Base-by-base conservation (phyloP, 495 filamentous ascomycete species). In the Alectoria sarmentosa region DNA sequence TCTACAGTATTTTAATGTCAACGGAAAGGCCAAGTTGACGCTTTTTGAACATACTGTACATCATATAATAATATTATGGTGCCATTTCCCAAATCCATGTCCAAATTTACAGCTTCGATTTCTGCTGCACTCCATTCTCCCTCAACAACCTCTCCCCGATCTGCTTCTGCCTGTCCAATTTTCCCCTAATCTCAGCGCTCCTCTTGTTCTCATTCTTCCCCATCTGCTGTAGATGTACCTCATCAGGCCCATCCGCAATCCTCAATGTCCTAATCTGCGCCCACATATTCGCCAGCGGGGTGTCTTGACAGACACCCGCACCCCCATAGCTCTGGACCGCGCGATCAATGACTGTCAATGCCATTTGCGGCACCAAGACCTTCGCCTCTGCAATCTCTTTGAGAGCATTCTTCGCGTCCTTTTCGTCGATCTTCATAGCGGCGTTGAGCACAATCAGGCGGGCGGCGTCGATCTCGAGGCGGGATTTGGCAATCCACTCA, bases 151-250 rank as follows among this genome's bases (percentile, higher is more conserved):
- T 76, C 71, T 88, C 83, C 3, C 86, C 82, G 76, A 83, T 84
- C 58, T 80, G 74, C 63, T 75, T 81, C 76, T 94, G 90, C 75
- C 76, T 80, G 41, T 80, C 77, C 69, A 92, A 79, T 73, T 84
- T 87, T 58, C 79, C 79, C 41, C 80, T 77, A 60, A 91, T 79
- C 49, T 82, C 86, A 75, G 79, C 80, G 46, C 84, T 81, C 48
- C 82, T 75, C 76, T 83, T 86, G 72, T 92, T 95, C 81, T 97
- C 92, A 59, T 90, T 85, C 69, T 84, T 83, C 15, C 91, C 92
- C 76, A 96, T 80, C 74, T 96, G 92, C 77, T 95, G 89, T 73
- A 96, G 75, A 76, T 96, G 92, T 46, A 95, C 91, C 82, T 96
- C 92, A 76, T 96, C 92, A 0, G 92, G 92, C 9, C 92, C 92